phyloP scores from a whole-genome alignment of 257 asterid species.

The Jaltomata sinuosa region DNA sequence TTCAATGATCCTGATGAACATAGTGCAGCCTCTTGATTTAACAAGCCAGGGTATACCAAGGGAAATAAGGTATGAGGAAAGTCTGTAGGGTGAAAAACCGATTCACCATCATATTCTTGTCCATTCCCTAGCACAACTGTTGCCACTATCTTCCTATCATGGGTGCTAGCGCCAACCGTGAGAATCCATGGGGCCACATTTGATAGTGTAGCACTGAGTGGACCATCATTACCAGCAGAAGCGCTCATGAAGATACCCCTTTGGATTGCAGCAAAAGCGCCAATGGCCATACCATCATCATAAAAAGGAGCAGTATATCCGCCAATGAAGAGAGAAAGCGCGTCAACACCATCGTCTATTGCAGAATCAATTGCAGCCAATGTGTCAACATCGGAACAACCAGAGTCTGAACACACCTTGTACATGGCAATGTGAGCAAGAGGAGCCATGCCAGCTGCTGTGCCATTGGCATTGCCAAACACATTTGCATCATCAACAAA shows the following conservation, averaged over 20 bases:
- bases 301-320: neutral
- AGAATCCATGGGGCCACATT: constrained; percentile 41
- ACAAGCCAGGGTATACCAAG: constrained; percentile 5
- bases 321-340: constrained; percentile 24
- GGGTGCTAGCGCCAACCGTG: constrained; percentile 28
- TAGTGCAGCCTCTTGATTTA: neutral
- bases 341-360: constrained; percentile 25
- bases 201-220: neutral
- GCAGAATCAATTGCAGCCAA: constrained; percentile 30
- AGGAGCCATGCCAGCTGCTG: constrained; percentile 26
- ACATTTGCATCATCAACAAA: constrained; percentile 12
- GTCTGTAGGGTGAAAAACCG: constrained; percentile 5
- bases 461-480: constrained; percentile 17
- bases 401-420: constrained; percentile 3
- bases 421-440: constrained; percentile 21
- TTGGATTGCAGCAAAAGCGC: constrained; percentile 16
- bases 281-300: constrained; percentile 14
- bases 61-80: constrained; percentile 8
- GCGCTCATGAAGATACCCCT: constrained; percentile 24
- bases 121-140: constrained; percentile 19
- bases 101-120: constrained; percentile 13
- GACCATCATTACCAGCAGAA: constrained; percentile 23
- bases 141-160: constrained; percentile 10
- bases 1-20: constrained; percentile 12
- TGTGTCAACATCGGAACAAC: constrained; percentile 11